Evolutionary conservation across 2,329 filamentous ascomycete genomes (phyloP).

Genomic region (Colletotrichum sp.): DNA sequence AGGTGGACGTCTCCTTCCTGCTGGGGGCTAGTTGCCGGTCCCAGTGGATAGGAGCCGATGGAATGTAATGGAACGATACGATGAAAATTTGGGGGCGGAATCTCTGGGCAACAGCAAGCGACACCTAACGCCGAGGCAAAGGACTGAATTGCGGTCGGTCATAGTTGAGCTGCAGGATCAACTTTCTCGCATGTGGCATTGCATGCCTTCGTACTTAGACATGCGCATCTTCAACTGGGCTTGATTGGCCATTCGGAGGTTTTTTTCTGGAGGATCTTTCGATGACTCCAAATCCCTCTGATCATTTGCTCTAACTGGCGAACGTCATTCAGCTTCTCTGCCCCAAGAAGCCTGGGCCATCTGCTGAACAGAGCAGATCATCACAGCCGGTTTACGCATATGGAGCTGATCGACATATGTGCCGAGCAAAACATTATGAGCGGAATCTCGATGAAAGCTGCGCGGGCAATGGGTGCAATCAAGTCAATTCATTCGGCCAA

Average conservation of each 20-base stretch:
- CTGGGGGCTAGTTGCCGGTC: background rate
- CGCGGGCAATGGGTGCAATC: background rate
- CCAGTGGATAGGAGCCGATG: background rate
- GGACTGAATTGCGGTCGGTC: background rate
- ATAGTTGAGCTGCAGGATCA: background rate
- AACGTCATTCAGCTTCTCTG: background rate
- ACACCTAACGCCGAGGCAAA: background rate
- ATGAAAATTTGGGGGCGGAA: background rate
- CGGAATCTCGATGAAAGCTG: background rate
- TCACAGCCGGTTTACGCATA: background rate
- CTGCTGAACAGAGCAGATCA: background rate
- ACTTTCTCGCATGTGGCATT: background rate
- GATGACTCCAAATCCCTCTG: background rate
- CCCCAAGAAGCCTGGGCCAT: slow-evolving; percentile 1
- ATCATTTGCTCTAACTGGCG: background rate
- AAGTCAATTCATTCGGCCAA: background rate
- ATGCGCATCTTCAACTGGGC: background rate
- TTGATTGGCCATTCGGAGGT: background rate
- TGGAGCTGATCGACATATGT: background rate
- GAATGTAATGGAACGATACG: slow-evolving; percentile 13
- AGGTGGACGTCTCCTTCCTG: background rate
- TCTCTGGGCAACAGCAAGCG: background rate
- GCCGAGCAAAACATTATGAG: background rate
- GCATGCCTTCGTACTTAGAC: background rate
- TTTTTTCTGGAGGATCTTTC: background rate